Evolutionary conservation across 2,329 filamentous ascomycete species (phyloP), one percentile per base, ranked within the genome.

Genomic region (Penicillium sp.): DNA sequence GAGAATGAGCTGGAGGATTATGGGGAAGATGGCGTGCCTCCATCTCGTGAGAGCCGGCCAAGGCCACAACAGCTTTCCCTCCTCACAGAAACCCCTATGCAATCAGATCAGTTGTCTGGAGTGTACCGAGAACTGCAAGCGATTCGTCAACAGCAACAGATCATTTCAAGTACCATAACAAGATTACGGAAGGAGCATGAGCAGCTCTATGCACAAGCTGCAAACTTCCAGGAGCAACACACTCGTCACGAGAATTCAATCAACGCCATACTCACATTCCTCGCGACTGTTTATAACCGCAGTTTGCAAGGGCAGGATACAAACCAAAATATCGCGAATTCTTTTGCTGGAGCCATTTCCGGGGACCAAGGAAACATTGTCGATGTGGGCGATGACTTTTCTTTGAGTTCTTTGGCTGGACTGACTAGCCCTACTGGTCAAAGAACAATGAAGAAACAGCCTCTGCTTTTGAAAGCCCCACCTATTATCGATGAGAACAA

Each of bases 201-300:
- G 58, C 87, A 93, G 58, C 83, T 97, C 27, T 95, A 92, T 67
- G 88, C 89, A 53, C 92, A 97, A 73, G 92, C 93, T 0, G 83
- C 89, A 43, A 87, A 89, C 55, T 97, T 97, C 70, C 92, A 97
- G 73, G 89, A 85, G 56, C 86, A 96, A 69, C 93, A 97, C 69
- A 92, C 93, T 64, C 87, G 94, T n/a, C 94, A 99, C 68, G 94
- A 99, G 71, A 96, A 93, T 70, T 97, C 93, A 0, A 97, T 99
- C 75, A 97, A 97, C 69, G 93, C 93, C n/a, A 97, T 99, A 59
- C 82, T 99, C 41, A 96, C 92, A 48, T 97, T 99, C 73, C 82
- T 99, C 20, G 94, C 93, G 44, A 97, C 95, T 12, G 93, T 99
- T 41, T 99, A 97, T 76, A 89, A 96, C 60, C 89, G 95, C 68